A percentile compares a stretch with the other conserved stretches of the same genome.
These are phyloP conservation scores for Multifurca ochricompacta DNA, from an alignment of 768 basidiomycete species.

Conservation along the genomic window DNA sequence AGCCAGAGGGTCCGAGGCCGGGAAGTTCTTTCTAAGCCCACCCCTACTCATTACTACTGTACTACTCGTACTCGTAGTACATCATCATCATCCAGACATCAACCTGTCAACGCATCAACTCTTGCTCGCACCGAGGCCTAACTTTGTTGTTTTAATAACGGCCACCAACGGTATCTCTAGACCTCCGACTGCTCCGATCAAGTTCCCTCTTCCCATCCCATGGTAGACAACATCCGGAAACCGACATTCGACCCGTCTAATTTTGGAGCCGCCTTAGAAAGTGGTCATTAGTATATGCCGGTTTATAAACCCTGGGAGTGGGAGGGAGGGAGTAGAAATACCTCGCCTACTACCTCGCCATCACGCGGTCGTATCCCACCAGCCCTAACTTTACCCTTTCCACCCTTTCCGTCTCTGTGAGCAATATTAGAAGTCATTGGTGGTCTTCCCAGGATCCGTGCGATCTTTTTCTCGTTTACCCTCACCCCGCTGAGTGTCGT, in stretches of 20 bases:
- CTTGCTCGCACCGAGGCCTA: slow-evolving; percentile 63
- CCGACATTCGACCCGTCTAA: slow-evolving; percentile 77
- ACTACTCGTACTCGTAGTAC: too few relatives aligned
- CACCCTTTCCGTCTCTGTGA: slow-evolving; percentile 26
- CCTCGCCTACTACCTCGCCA: slow-evolving; percentile 84
- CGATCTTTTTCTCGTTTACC: slow-evolving; percentile 56
- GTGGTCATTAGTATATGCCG: neutral
- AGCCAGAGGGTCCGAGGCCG: too few relatives aligned
- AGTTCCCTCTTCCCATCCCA: slow-evolving; percentile 90
- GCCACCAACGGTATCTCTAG: slow-evolving; percentile 73
- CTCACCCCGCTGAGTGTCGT: slow-evolving; percentile 48
- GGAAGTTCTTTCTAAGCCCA: too few relatives aligned
- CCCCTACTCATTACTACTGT: too few relatives aligned
- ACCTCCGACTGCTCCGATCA: slow-evolving; percentile 56
- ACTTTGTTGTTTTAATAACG: slow-evolving; percentile 79
- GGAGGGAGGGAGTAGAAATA: slow-evolving; percentile 28
- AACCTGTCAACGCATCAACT: too few relatives aligned
- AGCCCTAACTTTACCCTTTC: slow-evolving; percentile 24
- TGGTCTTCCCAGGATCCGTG: slow-evolving; percentile 30
- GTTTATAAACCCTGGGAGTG: neutral
- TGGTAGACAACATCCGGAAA: slow-evolving; percentile 76
- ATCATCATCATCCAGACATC: too few relatives aligned
- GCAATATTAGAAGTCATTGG: slow-evolving; percentile 8
- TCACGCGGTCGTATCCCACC: slow-evolving; percentile 45
- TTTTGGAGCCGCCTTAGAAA: slow-evolving; percentile 62